These are phyloP conservation scores for Diaporthe sp. DNA, from an alignment of 2,329 filamentous ascomycete species.

Conservation along the genomic window DNA sequence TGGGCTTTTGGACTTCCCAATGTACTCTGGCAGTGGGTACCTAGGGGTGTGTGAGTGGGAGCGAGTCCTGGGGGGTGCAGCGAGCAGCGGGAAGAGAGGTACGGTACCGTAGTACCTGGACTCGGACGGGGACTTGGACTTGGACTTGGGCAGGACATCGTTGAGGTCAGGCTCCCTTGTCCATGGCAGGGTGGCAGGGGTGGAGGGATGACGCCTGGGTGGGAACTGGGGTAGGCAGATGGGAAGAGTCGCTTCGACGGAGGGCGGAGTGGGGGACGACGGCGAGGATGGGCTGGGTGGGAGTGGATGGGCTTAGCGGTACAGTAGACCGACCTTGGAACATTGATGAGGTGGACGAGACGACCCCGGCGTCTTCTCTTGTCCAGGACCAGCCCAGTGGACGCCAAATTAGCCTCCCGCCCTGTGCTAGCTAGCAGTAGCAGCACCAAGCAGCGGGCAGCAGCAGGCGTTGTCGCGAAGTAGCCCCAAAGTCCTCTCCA, in stretches of 20 bases:
- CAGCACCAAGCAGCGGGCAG: not conserved
- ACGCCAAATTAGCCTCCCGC: conserved; percentile 37
- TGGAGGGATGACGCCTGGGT: conserved; percentile 32
- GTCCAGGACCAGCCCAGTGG: conserved; percentile 26
- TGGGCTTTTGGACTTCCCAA: not conserved
- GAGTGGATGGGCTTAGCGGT: conserved; percentile 29
- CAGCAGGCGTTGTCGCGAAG: conserved; percentile 13
- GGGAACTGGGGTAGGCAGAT: conserved; percentile 32
- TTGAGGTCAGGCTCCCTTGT: conserved; percentile 19
- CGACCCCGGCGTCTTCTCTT: conserved; percentile 5
- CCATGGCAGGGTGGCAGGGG: conserved; percentile 25
- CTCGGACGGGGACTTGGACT: not conserved
- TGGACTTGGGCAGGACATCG: conserved; percentile 18
- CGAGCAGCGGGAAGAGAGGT: conserved; percentile 3
- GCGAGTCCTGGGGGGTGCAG: conserved; percentile 14
- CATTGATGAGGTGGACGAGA: conserved; percentile 29
- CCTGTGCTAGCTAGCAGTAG: not conserved
- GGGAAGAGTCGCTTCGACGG: conserved; percentile 21
- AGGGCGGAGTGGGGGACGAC: conserved; percentile 31
- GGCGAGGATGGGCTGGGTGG: conserved; percentile 19
- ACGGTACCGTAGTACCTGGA: conserved; percentile 20
- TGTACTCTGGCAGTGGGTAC: conserved; percentile 24
- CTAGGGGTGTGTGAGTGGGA: conserved; percentile 24
- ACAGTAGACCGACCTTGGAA: conserved; percentile 19
- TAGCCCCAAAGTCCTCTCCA: conserved; percentile 20